Evolutionary conservation across 345 rosid species (phyloP).

Genomic region (Syzygium jambos): DNA sequence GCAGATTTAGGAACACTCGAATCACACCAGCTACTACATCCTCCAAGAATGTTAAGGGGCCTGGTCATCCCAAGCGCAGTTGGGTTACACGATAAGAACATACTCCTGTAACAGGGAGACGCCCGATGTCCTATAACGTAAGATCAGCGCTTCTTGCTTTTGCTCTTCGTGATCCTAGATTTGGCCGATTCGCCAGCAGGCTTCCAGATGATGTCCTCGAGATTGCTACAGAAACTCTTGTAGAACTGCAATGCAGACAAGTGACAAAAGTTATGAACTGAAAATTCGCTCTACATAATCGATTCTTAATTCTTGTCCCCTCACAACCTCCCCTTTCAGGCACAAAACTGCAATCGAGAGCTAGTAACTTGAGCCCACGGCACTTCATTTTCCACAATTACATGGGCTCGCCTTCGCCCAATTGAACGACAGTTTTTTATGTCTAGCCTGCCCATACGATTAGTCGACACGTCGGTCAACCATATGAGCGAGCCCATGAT

Average conservation of each 20-base stretch:
- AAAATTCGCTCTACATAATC: background rate
- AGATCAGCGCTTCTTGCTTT: constrained; percentile 54
- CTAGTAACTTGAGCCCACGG: background rate
- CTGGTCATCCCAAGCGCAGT: background rate
- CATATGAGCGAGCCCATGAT: background rate
- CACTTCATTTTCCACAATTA: background rate
- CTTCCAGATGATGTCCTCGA: constrained; percentile 91
- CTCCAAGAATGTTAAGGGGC: background rate
- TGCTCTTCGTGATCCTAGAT: constrained; percentile 45
- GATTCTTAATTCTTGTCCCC: background rate
- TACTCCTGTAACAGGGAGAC: background rate
- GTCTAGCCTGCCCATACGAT: background rate
- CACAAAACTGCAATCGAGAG: background rate
- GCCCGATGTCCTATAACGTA: background rate
- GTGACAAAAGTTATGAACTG: background rate
- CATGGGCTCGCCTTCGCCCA: background rate
- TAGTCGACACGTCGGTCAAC: background rate
- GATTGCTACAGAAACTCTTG: constrained; percentile 76
- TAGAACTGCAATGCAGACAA: constrained; percentile 54
- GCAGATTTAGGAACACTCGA: background rate
- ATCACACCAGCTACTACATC: background rate
- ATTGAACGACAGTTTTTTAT: background rate
- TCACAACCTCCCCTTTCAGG: background rate
- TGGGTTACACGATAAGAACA: background rate
- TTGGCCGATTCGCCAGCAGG: constrained; percentile 56